Percentiles rank a stretch among this genome's conserved stretches.
Conservation (phyloP, 352 stramenopile genomes). For the Globisporangium nunn region DNA sequence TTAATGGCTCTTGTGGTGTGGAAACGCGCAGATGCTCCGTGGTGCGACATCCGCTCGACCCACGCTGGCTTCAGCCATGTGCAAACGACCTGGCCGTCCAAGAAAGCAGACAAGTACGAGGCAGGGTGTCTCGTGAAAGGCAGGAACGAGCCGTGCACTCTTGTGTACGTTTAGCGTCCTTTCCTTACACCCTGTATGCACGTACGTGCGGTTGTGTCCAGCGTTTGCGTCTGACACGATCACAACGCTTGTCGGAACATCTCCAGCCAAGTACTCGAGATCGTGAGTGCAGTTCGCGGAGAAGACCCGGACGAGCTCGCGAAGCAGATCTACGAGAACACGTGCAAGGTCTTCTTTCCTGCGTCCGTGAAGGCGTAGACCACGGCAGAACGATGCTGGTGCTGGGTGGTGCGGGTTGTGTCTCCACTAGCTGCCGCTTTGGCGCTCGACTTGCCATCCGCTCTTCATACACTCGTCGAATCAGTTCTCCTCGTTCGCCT, state of each 20-base stretch:
- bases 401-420: too few species aligned
- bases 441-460: background rate
- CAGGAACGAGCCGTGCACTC: constrained; percentile 92
- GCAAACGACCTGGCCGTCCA: constrained; percentile 82
- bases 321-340: constrained; percentile 47
- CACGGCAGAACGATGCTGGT: background rate
- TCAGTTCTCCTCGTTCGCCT: too few species aligned
- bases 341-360: constrained; percentile 62
- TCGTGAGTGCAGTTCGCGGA: constrained; percentile 58
- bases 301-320: constrained; percentile 43
- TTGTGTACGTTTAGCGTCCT: constrained; percentile 76
- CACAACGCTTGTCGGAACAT: constrained; percentile 1
- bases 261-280: constrained; percentile 76
- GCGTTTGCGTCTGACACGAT: background rate
- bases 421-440: too few species aligned
- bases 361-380: background rate
- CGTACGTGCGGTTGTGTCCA: background rate
- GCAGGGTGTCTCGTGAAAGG: constrained; percentile 88
- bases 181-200: background rate
- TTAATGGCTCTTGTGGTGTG: background rate
- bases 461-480: background rate
- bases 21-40: constrained; percentile 83
- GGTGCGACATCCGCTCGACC: constrained; percentile 94
- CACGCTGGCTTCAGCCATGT: constrained; percentile 89
- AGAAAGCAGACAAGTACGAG: constrained; percentile 93